phyloP scores from a whole-genome alignment of 306 rosid species.

The Gynostemma pentaphyllum region DNA sequence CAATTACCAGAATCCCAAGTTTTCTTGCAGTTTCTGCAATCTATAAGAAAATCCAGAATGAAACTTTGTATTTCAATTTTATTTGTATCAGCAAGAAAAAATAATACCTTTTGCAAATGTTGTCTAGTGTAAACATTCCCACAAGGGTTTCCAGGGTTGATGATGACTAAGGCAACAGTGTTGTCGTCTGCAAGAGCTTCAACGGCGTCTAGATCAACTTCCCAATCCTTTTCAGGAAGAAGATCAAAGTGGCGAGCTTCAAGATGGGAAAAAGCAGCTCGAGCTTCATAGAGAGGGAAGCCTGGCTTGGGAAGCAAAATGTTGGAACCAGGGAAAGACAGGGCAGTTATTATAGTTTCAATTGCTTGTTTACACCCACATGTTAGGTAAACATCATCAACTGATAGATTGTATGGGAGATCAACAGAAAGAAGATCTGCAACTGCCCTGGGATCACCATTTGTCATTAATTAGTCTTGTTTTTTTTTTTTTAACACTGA shows the following conservation, averaged over 20 bases:
- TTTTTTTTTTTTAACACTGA: no score
- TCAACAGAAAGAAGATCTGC: slow-evolving; percentile 14
- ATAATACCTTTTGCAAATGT: slow-evolving; percentile 36
- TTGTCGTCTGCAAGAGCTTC: slow-evolving; percentile 53
- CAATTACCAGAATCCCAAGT: slow-evolving; percentile 25
- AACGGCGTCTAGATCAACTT: slow-evolving; percentile 42
- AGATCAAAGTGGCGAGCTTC: slow-evolving; percentile 55
- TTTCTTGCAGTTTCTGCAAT: slow-evolving; percentile 33
- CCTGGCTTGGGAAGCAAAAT: slow-evolving; percentile 67
- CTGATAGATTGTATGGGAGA: slow-evolving; percentile 3
- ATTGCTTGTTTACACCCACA: slow-evolving; percentile 57
- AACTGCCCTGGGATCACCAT: slow-evolving; percentile 7
- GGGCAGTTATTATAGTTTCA: slow-evolving; percentile 32
- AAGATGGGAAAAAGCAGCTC: slow-evolving; percentile 27
- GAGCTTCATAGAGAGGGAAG: slow-evolving; percentile 42
- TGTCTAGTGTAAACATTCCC: slow-evolving; percentile 45
- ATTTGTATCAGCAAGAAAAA: background rate
- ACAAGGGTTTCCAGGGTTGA: slow-evolving; percentile 59
- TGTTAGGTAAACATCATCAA: slow-evolving; percentile 31
- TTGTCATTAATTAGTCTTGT: background rate
- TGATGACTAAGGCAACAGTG: slow-evolving; percentile 51
- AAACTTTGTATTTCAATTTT: background rate
- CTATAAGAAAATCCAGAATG: slow-evolving; percentile 1
- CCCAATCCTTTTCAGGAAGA: slow-evolving; percentile 47
- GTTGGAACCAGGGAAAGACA: slow-evolving; percentile 48